Percentiles rank a stretch among this genome's conserved stretches.
phyloP scores from a whole-genome alignment of 31 red algal genomes.

The Bonnemaisonia californica region DNA sequence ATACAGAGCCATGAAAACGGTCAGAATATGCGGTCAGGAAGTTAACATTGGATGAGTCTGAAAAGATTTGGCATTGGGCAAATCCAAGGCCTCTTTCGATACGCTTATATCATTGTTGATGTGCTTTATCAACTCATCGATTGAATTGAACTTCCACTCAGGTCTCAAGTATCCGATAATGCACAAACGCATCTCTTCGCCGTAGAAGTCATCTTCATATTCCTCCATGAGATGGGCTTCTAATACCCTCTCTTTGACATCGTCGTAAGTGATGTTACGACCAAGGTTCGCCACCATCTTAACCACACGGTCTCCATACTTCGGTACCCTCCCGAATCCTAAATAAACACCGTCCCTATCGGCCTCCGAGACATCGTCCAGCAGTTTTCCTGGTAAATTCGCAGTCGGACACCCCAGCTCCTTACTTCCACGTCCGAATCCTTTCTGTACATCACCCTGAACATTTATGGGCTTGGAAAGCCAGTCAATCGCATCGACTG shows the following conservation, averaged over 20 bases:
- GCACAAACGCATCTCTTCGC: constrained; percentile 74
- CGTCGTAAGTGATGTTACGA: constrained; percentile 65
- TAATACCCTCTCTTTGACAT: constrained; percentile 66
- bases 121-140: constrained; percentile 60
- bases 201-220: constrained; percentile 80
- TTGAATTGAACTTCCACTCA: constrained; percentile 75
- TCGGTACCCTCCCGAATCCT: constrained; percentile 69
- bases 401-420: constrained; percentile 81
- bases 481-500: constrained; percentile 57
- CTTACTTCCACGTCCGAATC: constrained; percentile 78
- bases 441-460: constrained; percentile 49
- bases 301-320: constrained; percentile 37
- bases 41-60: constrained; percentile 36
- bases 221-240: constrained; percentile 83
- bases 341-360: constrained; percentile 77
- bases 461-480: constrained; percentile 58
- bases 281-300: constrained; percentile 85
- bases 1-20: not conserved
- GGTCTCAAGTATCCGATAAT: constrained; percentile 71
- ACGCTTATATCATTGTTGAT: constrained; percentile 72
- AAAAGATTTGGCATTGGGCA: constrained; percentile 30
- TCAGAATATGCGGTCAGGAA: not conserved
- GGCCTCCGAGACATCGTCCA: constrained; percentile 23
- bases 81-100: constrained; percentile 36
- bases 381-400: constrained; percentile 58